A percentile compares a stretch with the other conserved stretches of the same genome.
These are phyloP conservation scores for Coemansia sp. DNA, from an alignment of 192 early-diverging fungal genomes.

Conservation along the genomic window DNA sequence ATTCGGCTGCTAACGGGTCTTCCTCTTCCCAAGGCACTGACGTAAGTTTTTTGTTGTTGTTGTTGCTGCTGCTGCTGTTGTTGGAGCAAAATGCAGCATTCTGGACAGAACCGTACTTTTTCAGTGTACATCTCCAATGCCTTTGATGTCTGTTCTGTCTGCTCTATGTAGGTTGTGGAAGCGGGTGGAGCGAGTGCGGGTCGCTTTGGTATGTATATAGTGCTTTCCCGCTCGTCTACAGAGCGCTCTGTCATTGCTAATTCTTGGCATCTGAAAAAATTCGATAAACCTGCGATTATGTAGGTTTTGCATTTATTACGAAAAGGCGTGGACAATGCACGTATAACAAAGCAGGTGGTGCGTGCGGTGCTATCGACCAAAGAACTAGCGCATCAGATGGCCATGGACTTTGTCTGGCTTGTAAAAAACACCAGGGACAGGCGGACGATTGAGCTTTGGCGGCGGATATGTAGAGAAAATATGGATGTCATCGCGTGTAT, in stretches of 20 bases:
- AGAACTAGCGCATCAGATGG: constrained; percentile 17
- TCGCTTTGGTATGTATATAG: constrained; percentile 27
- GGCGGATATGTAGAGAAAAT: constrained; percentile 15
- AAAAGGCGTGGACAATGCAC: constrained; percentile 3
- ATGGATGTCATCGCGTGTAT: constrained; percentile 4
- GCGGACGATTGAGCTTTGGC: constrained; percentile 38
- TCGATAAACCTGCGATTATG: constrained; percentile 5
- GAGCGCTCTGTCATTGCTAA: too few species aligned
- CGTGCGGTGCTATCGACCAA: constrained; percentile 16
- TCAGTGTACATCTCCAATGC: not conserved
- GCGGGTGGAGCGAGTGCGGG: constrained; percentile 28
- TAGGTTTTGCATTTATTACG: constrained; percentile 46
- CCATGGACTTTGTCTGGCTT: constrained; percentile 29
- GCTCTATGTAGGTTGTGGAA: constrained; percentile 36
- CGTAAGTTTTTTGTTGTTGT: constrained; percentile 13
- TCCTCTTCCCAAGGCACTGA: constrained; percentile 8
- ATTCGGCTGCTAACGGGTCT: constrained; percentile 15
- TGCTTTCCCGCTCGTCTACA: not conserved
- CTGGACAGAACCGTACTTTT: not conserved
- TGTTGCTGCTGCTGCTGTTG: too few species aligned
- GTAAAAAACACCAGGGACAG: constrained; percentile 22
- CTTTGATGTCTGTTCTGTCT: not conserved
- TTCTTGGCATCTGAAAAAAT: too few species aligned
- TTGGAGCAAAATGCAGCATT: not conserved
- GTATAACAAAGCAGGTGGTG: constrained; percentile 8